Evolutionary conservation across 2,329 filamentous ascomycete genomes (phyloP).

Genomic region (Atkinsonella hypoxylon): DNA sequence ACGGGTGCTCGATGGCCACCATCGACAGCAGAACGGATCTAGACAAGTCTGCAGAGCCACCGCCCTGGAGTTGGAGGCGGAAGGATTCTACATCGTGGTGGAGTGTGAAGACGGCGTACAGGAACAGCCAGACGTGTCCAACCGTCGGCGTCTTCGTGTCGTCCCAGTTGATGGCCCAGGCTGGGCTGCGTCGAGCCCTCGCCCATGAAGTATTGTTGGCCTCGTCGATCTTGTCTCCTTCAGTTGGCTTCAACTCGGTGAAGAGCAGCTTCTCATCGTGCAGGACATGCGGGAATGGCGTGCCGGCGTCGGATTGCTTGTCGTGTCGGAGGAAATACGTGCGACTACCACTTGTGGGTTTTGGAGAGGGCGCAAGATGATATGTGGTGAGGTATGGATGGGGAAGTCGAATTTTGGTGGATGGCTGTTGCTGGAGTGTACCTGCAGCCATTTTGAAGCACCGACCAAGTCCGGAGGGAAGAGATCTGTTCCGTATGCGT

Average conservation of each 20-base stretch:
- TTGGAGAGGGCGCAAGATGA: slow-evolving; percentile 10
- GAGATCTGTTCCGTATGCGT: background rate
- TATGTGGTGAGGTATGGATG: slow-evolving; percentile 15
- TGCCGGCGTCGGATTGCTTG: slow-evolving; percentile 9
- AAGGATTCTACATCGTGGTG: background rate
- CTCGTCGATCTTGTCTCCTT: background rate
- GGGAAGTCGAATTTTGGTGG: slow-evolving; percentile 6
- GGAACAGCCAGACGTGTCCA: slow-evolving; percentile 2
- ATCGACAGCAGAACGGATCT: slow-evolving; percentile 15
- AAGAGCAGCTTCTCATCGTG: background rate
- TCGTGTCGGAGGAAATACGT: slow-evolving; percentile 13
- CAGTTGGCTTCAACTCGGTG: background rate
- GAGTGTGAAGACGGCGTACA: slow-evolving; percentile 3
- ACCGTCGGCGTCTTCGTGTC: background rate
- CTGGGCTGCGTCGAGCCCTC: slow-evolving; percentile 2
- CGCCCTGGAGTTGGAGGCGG: background rate
- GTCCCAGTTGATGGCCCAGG: background rate
- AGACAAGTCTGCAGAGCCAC: background rate
- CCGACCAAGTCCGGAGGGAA: background rate
- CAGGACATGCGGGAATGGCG: slow-evolving; percentile 9
- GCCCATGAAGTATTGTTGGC: slow-evolving; percentile 2
- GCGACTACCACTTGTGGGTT: slow-evolving; percentile 1
- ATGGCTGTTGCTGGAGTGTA: background rate
- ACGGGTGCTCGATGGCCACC: slow-evolving; percentile 30
- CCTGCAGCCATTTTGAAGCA: background rate